These are phyloP conservation scores for Quercus robur DNA, from an alignment of 306 rosid species.

Conservation along the genomic window DNA sequence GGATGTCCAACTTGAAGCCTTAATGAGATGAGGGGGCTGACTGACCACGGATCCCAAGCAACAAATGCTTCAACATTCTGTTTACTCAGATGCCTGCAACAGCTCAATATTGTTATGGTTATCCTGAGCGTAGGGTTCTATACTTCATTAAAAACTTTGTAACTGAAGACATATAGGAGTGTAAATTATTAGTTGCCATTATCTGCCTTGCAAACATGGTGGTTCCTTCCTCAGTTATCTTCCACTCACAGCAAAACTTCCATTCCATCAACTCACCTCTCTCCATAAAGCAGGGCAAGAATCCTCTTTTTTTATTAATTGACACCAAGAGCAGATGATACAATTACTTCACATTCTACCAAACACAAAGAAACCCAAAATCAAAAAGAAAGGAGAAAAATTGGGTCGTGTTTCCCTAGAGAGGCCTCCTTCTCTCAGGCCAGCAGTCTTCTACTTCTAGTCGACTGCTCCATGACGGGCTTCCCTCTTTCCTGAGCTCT, in stretches of 20 bases:
- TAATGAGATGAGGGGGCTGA: neutral
- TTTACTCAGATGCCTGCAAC: neutral
- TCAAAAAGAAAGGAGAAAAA: neutral
- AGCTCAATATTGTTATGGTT: neutral
- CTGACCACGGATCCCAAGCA: neutral
- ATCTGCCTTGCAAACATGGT: no score
- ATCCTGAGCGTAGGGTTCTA: neutral
- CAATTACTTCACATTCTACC: no score
- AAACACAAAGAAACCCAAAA: no score
- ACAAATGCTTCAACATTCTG: neutral
- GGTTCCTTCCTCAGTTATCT: no score
- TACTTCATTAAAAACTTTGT: neutral
- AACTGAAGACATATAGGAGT: neutral
- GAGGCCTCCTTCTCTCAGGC: neutral
- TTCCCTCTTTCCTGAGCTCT: neutral
- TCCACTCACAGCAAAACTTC: no score
- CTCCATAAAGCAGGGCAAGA: no score
- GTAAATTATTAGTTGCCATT: neutral
- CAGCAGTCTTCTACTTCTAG: slow-evolving; percentile 20
- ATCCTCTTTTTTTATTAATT: no score
- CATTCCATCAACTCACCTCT: no score
- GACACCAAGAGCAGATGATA: no score
- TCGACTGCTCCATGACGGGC: neutral
- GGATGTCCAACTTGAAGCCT: neutral
- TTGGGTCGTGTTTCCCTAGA: slow-evolving; percentile 10